These are phyloP conservation scores for Passalora sequoiae DNA, from an alignment of 2,329 filamentous ascomycete species.

Conservation along the genomic window DNA sequence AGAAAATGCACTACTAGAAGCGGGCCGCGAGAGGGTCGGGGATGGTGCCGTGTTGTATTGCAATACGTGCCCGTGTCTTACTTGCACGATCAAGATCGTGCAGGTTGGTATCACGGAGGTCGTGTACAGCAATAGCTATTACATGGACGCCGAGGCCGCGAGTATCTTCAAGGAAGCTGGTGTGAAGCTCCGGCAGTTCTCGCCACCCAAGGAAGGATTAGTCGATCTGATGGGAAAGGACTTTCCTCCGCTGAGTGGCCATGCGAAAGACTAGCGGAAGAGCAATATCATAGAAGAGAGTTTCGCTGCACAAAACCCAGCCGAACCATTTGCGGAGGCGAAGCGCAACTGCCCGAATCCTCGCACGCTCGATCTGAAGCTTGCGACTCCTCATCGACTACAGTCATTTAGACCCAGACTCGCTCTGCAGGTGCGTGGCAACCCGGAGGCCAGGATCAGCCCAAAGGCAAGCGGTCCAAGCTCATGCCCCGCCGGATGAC, in stretches of 20 bases:
- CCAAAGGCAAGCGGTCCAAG: too few relatives aligned
- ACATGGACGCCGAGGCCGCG: conserved; percentile 79
- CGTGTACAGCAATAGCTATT: conserved; percentile 88
- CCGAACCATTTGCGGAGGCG: too few relatives aligned
- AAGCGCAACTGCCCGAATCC: too few relatives aligned
- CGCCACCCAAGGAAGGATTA: conserved; percentile 49
- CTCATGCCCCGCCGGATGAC: too few relatives aligned
- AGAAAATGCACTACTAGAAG: conserved; percentile 93
- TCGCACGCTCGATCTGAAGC: too few relatives aligned
- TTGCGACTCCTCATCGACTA: too few relatives aligned
- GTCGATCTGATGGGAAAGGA: conserved; percentile 22
- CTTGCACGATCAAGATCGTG: conserved; percentile 96
- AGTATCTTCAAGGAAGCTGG: conserved; percentile 78
- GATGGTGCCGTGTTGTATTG: conserved; percentile 69
- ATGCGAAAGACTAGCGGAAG: background rate
- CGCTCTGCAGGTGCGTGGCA: too few relatives aligned
- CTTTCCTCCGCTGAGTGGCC: conserved; percentile 5
- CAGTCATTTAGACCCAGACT: too few relatives aligned
- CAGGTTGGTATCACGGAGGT: conserved; percentile 95
- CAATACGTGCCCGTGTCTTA: conserved; percentile 78
- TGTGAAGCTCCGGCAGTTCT: conserved; percentile 80
- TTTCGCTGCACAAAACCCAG: too few relatives aligned
- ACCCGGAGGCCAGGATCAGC: too few relatives aligned
- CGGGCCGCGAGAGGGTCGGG: conserved; percentile 81
- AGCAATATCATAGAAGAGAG: too few relatives aligned